Base-by-base conservation (phyloP, 2,329 filamentous ascomycete species). In the Cercospora citrullina region DNA sequence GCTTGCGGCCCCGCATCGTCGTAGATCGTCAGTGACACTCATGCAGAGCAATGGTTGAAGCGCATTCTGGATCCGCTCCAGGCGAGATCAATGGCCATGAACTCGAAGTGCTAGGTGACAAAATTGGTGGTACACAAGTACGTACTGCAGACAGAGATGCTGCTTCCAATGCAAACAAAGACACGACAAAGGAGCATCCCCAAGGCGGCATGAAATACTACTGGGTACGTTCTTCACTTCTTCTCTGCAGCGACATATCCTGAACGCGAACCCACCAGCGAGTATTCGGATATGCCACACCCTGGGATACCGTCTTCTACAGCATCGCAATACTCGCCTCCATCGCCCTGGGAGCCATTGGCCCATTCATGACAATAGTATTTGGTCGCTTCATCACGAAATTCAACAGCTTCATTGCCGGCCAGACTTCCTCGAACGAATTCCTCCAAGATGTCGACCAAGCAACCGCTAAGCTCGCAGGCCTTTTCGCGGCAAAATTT, bases 401-500 rank as follows among this genome's bases (percentile, higher is more conserved):
- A 21, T 58, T 58, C 55, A 58, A 58, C 30, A 28, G 7, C 18
- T 58, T 33, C 16, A 21, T 33, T 58, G 1, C 28, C 6, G 55
- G 3, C 6, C 14, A 31, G 2, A 33, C 2, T 8, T 33, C 28
- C 5, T 10, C 28, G 0, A 18, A 6, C 14, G 8, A 31, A 31
- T 58, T 58, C 55, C 26, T 58, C 9, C 30, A 14, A 21, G 26
- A 31, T 73, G 85, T 92, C 64, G 87, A 87, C 64, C 81, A 53
- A 8, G 48, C 21, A 4, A 26, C 21, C 21, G 12, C 21, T 10
- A 53, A 28, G 48, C 48, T 53, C 1, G 48, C 21, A 0, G 48
- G 18, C 12, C 48, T 93, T 4, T 93, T 92, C 76, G 78, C 92
- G 51, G 90, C 81, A 16, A 87, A 89, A 60, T 89, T 91, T 71